These are phyloP conservation scores for Stephania cephalantha DNA, from an alignment of 164 flowering plant genomes.

Conservation along the genomic window DNA sequence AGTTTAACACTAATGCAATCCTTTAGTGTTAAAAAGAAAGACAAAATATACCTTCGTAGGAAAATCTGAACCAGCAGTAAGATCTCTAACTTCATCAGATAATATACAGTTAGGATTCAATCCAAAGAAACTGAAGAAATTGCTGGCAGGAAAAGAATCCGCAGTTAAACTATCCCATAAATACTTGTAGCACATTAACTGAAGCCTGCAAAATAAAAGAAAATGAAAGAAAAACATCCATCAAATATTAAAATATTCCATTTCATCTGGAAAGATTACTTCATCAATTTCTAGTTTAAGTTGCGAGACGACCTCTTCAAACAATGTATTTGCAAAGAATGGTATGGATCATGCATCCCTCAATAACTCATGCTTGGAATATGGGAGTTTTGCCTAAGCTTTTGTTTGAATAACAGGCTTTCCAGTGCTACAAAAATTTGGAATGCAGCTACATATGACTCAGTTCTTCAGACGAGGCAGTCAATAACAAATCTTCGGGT, in stretches of 20 bases:
- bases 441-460: too few species aligned
- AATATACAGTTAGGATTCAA: conserved; percentile 47
- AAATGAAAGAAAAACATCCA: neutral
- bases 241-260: neutral
- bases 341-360: too few species aligned
- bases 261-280: too few species aligned
- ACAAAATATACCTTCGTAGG: conserved; percentile 44
- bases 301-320: too few species aligned
- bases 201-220: conserved; percentile 52
- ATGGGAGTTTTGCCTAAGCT: too few species aligned
- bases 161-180: conserved; percentile 67
- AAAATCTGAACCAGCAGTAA: conserved; percentile 38
- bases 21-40: neutral
- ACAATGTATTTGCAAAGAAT: too few species aligned
- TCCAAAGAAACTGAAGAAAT: conserved; percentile 52
- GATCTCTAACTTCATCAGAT: conserved; percentile 50
- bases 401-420: too few species aligned
- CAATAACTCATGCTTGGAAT: too few species aligned
- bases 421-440: too few species aligned
- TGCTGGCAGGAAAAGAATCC: conserved; percentile 38
- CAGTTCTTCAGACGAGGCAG: too few species aligned
- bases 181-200: conserved; percentile 84
- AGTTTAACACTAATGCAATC: neutral
- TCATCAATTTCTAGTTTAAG: too few species aligned
- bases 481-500: too few species aligned